Evolutionary conservation across 495 filamentous ascomycete genomes (phyloP).

Genomic region (Penicillium paxilli): DNA sequence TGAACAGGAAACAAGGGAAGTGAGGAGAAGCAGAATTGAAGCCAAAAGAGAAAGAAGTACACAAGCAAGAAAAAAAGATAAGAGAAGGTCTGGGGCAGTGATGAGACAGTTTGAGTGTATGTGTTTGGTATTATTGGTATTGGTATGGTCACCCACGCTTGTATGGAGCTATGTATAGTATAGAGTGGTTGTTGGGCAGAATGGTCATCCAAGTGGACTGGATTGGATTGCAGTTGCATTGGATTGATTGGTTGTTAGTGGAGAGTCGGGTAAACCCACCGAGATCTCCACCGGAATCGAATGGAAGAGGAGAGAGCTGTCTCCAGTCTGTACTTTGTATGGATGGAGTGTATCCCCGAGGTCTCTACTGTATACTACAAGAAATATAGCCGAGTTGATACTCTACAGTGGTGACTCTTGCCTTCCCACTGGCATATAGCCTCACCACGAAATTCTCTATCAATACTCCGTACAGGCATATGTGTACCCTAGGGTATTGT

Average conservation of each 20-base stretch:
- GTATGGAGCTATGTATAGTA: not conserved
- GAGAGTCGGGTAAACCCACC: not conserved
- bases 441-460: too few relatives aligned
- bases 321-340: too few relatives aligned
- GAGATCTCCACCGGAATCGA: not conserved
- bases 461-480: too few relatives aligned
- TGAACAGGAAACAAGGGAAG: not conserved
- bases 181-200: too few relatives aligned
- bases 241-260: not conserved
- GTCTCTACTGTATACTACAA: too few relatives aligned
- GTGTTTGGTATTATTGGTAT: not conserved
- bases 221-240: not conserved
- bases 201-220: not conserved
- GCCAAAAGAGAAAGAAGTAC: not conserved
- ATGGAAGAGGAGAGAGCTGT: too few relatives aligned
- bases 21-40: not conserved
- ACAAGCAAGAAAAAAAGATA: not conserved
- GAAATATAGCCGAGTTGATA: too few relatives aligned
- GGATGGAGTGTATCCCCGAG: too few relatives aligned
- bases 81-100: not conserved
- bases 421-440: too few relatives aligned
- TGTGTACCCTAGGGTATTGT: too few relatives aligned
- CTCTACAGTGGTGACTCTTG: too few relatives aligned
- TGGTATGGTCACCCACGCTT: not conserved
- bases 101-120: too few relatives aligned